Evolutionary conservation across 306 rosid species (phyloP).

Genomic region (Citrullus mucosospermus): DNA sequence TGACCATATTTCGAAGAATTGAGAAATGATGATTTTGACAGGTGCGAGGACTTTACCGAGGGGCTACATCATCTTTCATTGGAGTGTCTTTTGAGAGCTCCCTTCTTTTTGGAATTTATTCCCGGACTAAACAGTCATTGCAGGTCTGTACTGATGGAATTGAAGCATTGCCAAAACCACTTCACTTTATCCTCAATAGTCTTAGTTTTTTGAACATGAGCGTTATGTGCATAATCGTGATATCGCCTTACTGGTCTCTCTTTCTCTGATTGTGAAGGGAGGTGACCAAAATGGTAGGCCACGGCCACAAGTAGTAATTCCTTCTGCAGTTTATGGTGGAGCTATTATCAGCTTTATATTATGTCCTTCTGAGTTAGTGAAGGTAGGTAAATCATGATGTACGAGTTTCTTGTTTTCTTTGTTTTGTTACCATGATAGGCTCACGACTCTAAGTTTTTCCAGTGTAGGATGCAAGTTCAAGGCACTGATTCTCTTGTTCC

Average conservation of each 20-base stretch:
- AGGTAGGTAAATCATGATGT: conserved; percentile 33
- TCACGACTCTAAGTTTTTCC: conserved; percentile 30
- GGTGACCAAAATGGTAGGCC: conserved; percentile 48
- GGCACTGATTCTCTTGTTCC: conserved; percentile 74
- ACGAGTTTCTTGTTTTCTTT: not conserved
- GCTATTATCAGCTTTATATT: conserved; percentile 76
- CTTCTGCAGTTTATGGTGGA: conserved; percentile 79
- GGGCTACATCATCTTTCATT: conserved; percentile 82
- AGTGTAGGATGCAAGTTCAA: conserved; percentile 99
- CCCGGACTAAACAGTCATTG: conserved; percentile 58
- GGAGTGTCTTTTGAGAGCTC: conserved; percentile 93
- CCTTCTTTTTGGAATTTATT: conserved; percentile 77
- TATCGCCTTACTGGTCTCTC: not conserved
- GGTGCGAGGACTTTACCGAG: conserved; percentile 90
- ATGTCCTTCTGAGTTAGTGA: conserved; percentile 83
- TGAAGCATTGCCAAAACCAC: not conserved
- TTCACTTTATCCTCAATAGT: not conserved
- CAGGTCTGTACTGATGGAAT: conserved; percentile 51
- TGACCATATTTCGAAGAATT: conserved; percentile 9
- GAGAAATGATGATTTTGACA: conserved; percentile 27
- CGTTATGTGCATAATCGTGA: not conserved
- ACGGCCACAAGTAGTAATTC: conserved; percentile 53
- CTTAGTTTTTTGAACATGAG: not conserved
- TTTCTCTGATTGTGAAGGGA: conserved; percentile 38
- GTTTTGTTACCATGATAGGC: conserved; percentile 12